Percentiles rank a stretch among this genome's conserved stretches.
These are phyloP conservation scores for Lachancea nothofagi DNA, from an alignment of 805 yeast species.

Conservation along the genomic window DNA sequence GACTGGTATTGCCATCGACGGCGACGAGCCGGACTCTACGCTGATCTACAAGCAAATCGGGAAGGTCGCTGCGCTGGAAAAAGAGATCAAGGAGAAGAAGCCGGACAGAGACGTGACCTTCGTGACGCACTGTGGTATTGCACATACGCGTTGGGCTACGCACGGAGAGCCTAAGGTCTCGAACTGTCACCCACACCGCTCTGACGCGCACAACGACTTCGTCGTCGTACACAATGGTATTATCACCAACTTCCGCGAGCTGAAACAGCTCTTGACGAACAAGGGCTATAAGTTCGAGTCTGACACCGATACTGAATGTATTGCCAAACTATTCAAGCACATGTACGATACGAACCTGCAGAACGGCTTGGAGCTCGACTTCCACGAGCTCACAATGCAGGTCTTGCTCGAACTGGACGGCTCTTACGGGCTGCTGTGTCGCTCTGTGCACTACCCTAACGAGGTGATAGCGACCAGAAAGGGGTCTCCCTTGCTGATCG, in stretches of 20 bases:
- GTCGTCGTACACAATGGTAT: conserved; percentile 97
- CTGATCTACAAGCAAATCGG: conserved; percentile 81
- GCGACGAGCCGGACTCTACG: conserved; percentile 68
- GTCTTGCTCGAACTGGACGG: conserved; percentile 93
- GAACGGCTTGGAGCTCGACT: conserved; percentile 77
- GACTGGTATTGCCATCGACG: conserved; percentile 93
- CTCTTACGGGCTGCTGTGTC: conserved; percentile 92
- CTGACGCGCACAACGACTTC: conserved; percentile 78
- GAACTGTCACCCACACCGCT: conserved; percentile 96
- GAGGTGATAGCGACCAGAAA: conserved; percentile 96
- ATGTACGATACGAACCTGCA: conserved; percentile 70
- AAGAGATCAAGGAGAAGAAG: conserved; percentile 48
- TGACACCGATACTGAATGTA: conserved; percentile 97
- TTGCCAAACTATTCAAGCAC: conserved; percentile 91
- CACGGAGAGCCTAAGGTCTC: conserved; percentile 85
- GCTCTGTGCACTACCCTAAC: conserved; percentile 87
- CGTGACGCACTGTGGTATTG: conserved; percentile 89
- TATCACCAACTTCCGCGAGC: conserved; percentile 89
- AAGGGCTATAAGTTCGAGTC: conserved; percentile 83
- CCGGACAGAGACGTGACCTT: conserved; percentile 60
- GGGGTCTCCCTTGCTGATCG: conserved; percentile 95
- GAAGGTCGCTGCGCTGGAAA: conserved; percentile 76
- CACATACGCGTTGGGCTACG: conserved; percentile 99
- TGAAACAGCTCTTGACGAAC: conserved; percentile 70
- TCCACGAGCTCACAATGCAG: conserved; percentile 86